A percentile compares a stretch with the other conserved stretches of the same genome.
Conservation (phyloP, 1,139 yeast species). For the Suhomyces bolitotheri region DNA sequence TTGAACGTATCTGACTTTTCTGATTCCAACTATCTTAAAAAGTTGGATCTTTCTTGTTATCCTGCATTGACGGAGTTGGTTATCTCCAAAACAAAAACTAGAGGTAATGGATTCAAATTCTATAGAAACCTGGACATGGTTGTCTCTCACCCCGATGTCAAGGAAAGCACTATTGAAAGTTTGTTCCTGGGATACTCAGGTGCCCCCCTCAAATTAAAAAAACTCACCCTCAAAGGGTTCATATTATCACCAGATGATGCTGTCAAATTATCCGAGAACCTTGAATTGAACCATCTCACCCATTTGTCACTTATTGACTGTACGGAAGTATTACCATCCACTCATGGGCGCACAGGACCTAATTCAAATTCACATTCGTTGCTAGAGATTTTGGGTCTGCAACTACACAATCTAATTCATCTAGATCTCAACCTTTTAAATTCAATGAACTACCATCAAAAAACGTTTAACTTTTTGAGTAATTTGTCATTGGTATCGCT, state of each 20-base stretch:
- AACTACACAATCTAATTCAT: conserved; percentile 13
- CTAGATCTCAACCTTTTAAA: conserved; percentile 22
- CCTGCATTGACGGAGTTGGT: conserved; percentile 11
- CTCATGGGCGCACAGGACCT: conserved; percentile 3
- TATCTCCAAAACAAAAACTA: conserved; percentile 10
- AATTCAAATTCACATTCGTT: conserved; percentile 9
- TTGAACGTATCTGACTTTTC: conserved; percentile 9
- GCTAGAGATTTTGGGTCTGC: conserved; percentile 15
- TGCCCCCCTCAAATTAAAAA: conserved; percentile 4
- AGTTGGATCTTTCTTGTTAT: conserved; percentile 8
- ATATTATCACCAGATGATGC: conserved; percentile 9
- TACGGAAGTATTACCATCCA: conserved; percentile 4
- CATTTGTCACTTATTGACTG: conserved; percentile 10
- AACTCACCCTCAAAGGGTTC: conserved; percentile 9
- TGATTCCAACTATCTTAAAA: conserved; percentile 5
- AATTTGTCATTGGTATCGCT: conserved; percentile 13
- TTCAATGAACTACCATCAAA: conserved; percentile 19
- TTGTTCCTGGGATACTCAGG: conserved; percentile 2
- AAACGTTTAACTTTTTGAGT: conserved; percentile 14
- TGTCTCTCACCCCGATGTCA: neutral
- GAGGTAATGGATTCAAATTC: conserved; percentile 6
- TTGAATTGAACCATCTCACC: conserved; percentile 3
- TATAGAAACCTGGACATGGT: neutral
- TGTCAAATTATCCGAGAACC: conserved; percentile 1
- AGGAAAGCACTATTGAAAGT: conserved; percentile 2